Conservation (phyloP, 495 filamentous ascomycete species). For the Talaromyces ruber region DNA sequence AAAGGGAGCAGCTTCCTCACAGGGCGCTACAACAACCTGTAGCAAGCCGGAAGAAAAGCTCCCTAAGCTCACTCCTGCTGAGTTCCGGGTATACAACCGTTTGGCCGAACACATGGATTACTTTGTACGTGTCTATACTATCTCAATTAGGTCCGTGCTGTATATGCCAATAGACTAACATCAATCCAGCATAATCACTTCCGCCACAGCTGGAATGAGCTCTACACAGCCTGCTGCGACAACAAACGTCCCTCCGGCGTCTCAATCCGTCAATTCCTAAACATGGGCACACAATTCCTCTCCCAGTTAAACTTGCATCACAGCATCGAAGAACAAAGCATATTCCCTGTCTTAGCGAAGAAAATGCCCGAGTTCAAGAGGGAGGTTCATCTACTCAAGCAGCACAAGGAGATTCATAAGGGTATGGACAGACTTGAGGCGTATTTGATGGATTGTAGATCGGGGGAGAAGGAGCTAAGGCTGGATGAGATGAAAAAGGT, state of each 20-base stretch:
- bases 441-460: conserved; percentile 57
- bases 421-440: conserved; percentile 66
- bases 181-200: conserved; percentile 62
- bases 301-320: conserved; percentile 70
- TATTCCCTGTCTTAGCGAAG: conserved; percentile 69
- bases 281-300: conserved; percentile 55
- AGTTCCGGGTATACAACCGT: conserved; percentile 60
- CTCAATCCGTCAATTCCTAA: conserved; percentile 56
- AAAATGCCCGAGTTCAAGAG: conserved; percentile 74
- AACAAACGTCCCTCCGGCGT: conserved; percentile 46
- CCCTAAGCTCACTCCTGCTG: conserved; percentile 40
- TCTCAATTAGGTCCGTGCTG: background rate
- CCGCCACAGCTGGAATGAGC: conserved; percentile 59
- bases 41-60: background rate
- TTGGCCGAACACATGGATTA: conserved; percentile 72
- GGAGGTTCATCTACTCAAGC: conserved; percentile 51
- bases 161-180: background rate
- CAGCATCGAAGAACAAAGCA: conserved; percentile 70
- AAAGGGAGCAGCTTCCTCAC: background rate
- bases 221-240: conserved; percentile 55
- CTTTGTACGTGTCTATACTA: conserved; percentile 43
- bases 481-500: conserved; percentile 57
- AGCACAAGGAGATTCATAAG: conserved; percentile 74
- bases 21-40: background rate
- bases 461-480: conserved; percentile 59